Percentiles rank a stretch among this genome's conserved stretches.
phyloP scores from a whole-genome alignment of 2,329 filamentous ascomycete species.

The Dothideomycetidae sp. region DNA sequence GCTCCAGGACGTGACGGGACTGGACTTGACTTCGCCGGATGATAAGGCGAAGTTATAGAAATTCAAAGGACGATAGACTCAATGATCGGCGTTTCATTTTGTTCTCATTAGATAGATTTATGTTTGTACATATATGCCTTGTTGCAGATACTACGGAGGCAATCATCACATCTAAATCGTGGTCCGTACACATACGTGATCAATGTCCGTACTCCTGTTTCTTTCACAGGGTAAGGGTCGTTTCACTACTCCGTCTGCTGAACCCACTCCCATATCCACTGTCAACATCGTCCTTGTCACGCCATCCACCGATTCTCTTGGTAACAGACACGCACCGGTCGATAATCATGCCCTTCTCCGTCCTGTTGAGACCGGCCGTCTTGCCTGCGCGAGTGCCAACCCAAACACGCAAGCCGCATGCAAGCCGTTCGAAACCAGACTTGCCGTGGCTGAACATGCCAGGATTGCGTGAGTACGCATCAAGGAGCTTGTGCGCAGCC shows the following conservation, averaged over 20 bases:
- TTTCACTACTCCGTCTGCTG: constrained; percentile 7
- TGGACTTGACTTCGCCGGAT: constrained; percentile 44
- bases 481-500: constrained; percentile 30
- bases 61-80: too few relatives aligned
- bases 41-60: constrained; percentile 15
- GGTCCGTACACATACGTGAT: too few relatives aligned
- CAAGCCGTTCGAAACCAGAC: constrained; percentile 30
- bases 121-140: too few relatives aligned
- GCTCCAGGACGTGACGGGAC: constrained; percentile 59
- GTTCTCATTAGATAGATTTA: too few relatives aligned
- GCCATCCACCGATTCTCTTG: constrained; percentile 29
- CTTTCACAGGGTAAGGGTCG: too few relatives aligned
- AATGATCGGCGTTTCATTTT: too few relatives aligned
- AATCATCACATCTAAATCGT: too few relatives aligned
- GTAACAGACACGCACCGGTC: constrained; percentile 29
- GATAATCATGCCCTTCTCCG: constrained; percentile 26
- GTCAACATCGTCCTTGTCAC: constrained; percentile 16
- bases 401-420: constrained; percentile 32
- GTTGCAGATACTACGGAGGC: too few relatives aligned
- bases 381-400: constrained; percentile 30
- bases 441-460: constrained; percentile 21
- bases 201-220: too few relatives aligned
- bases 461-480: constrained; percentile 23
- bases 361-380: constrained; percentile 26
- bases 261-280: constrained; percentile 19